A percentile compares a stretch with the other conserved stretches of the same genome.
Conservation (phyloP, 768 basidiomycete species). For the Mrakia blollopis region DNA sequence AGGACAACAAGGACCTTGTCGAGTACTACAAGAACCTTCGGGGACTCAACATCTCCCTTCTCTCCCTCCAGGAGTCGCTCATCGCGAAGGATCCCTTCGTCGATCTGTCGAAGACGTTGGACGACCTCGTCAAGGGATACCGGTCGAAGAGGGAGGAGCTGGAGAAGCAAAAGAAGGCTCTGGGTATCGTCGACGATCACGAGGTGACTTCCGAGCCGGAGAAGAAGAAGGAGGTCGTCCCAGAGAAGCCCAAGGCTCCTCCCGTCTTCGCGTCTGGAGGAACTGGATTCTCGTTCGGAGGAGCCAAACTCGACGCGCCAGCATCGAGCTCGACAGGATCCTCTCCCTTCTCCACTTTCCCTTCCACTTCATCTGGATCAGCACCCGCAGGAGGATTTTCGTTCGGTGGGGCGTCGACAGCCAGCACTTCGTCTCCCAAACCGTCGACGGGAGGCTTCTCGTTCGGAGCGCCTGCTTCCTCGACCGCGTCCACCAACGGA, state of each 20-base stretch:
- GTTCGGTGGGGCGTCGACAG: conserved; percentile 12
- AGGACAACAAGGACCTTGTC: conserved; percentile 18
- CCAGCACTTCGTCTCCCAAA: neutral
- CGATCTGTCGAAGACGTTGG: conserved; percentile 27
- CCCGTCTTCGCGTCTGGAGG: conserved; percentile 13
- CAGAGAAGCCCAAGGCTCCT: neutral
- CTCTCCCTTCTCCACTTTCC: conserved; percentile 61
- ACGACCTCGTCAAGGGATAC: conserved; percentile 21
- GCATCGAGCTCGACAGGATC: conserved; percentile 36
- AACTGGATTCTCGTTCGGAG: conserved; percentile 25
- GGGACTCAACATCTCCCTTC: conserved; percentile 29
- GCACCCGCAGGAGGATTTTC: conserved; percentile 19
- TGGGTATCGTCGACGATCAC: neutral
- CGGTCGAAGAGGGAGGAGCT: conserved; percentile 22
- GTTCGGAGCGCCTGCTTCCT: conserved; percentile 2
- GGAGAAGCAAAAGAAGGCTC: neutral
- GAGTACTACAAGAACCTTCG: conserved; percentile 28
- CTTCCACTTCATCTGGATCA: conserved; percentile 53
- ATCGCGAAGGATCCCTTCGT: conserved; percentile 27
- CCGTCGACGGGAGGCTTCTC: conserved; percentile 18
- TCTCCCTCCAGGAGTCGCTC: conserved; percentile 28
- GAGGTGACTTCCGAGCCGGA: neutral
- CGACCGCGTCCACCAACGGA: neutral
- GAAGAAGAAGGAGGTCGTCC: neutral
- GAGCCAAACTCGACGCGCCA: conserved; percentile 12